These are phyloP conservation scores for Dorcoceras hygrometricum DNA, from an alignment of 257 asterid genomes.

Conservation along the genomic window DNA sequence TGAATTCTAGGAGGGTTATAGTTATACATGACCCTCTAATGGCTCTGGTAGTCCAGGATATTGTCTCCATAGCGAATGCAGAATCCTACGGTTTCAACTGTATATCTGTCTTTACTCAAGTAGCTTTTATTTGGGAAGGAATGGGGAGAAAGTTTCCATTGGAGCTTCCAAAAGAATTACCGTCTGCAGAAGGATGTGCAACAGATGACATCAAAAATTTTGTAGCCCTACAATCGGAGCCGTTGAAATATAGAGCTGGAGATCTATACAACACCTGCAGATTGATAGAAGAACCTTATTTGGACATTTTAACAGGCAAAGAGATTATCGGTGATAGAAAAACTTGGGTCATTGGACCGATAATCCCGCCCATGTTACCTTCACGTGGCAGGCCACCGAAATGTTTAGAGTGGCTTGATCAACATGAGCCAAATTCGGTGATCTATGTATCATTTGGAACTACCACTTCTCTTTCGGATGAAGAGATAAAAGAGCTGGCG, in stretches of 20 bases:
- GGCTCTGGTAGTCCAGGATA: conserved; percentile 39
- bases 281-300: background rate
- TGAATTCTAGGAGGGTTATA: conserved; percentile 27
- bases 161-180: conserved; percentile 7
- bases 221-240: background rate
- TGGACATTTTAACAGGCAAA: no score
- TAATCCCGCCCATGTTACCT: conserved; percentile 22
- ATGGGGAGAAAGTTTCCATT: background rate
- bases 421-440: conserved; percentile 36
- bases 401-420: conserved; percentile 41
- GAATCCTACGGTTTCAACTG: conserved; percentile 36
- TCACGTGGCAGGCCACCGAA: background rate
- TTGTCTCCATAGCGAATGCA: conserved; percentile 25
- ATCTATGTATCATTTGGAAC: conserved; percentile 49
- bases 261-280: background rate
- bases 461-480: conserved; percentile 32
- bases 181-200: background rate
- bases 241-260: background rate
- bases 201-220: conserved; percentile 3
- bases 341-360: conserved; percentile 47
- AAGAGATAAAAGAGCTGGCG: conserved; percentile 38
- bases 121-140: background rate
- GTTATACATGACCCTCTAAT: conserved; percentile 34
- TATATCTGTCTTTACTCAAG: conserved; percentile 24
- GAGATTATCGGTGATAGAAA: conserved; percentile 9